Evolutionary conservation across 192 early-diverging fungal species (phyloP), one percentile per base, ranked within the genome.

Genomic region (Gryganskiella cystojenkinii): DNA sequence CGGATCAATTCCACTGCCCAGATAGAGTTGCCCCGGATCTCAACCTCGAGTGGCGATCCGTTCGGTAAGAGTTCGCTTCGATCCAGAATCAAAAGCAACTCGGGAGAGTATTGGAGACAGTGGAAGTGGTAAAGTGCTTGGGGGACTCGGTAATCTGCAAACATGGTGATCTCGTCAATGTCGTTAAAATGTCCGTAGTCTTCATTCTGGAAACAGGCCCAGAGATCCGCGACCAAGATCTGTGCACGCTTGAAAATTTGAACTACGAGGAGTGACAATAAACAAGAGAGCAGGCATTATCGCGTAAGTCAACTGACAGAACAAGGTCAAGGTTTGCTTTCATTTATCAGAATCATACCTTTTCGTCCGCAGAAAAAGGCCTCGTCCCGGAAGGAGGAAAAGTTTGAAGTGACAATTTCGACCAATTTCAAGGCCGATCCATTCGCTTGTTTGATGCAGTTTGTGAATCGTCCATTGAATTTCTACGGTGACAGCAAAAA

Each of bases 141-240:
- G 4, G 88, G 88, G 22, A 93, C 88, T n/a, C 94, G 82, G 71
- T 94, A 95, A 70, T 95, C 94, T 4, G 94, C 94, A 91, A 95
- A 95, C 92, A 95, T 95, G 14, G 94, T 95, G 33, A 95, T 86
- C 14, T 80, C 46, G 64, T 92, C 89, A 79, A 95, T 94, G 63
- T 94, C 92, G 27, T 82, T 49, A 68, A 95, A 94, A 8, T 65
- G 24, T 1, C 94, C 92, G 34, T 68, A 62, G 0, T 76, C 70
- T 52, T 78, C 28, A 37, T 91, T 91, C 71, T 94, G 92, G 69
- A 94, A 95, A 67, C 93, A 94, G 19, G 92, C 92, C 94, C 94
- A 95, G 20, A 94, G 65, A 67, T 95, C 94, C 37, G 92, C 94
- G 2, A 93, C 89, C 37, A 95, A 82, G 54, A 95, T 95, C 80